Percentiles rank a stretch among this genome's conserved stretches.
These are phyloP conservation scores for Peniophora sp. DNA, from an alignment of 1,284 basidiomycete genomes.

Conservation along the genomic window DNA sequence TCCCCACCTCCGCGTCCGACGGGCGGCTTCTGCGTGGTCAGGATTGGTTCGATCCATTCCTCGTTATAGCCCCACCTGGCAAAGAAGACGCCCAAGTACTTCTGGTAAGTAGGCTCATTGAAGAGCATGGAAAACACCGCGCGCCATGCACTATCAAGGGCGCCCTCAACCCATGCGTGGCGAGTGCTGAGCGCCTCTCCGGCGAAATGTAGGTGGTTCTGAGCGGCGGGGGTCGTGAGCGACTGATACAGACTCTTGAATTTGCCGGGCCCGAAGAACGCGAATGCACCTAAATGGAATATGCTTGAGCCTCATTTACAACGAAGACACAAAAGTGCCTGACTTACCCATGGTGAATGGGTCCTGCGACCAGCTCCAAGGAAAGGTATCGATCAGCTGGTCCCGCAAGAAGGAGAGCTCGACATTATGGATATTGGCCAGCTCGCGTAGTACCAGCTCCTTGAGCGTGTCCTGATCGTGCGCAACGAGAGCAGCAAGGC, in stretches of 20 bases:
- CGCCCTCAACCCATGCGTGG: slow-evolving; percentile 19
- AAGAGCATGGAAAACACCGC: slow-evolving; percentile 4
- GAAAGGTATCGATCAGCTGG: slow-evolving; percentile 7
- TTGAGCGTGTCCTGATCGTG: slow-evolving; percentile 9
- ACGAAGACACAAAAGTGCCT: background rate
- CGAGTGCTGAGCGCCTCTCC: slow-evolving; percentile 17
- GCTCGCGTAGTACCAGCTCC: slow-evolving; percentile 11
- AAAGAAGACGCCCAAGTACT: background rate
- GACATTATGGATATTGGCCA: slow-evolving; percentile 14
- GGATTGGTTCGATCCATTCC: background rate
- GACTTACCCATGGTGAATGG: slow-evolving; percentile 3
- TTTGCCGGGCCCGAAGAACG: slow-evolving; percentile 15
- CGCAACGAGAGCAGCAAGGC: slow-evolving; percentile 11
- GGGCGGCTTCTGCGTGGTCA: no score
- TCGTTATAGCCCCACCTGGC: background rate
- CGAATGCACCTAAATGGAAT: slow-evolving; percentile 15
- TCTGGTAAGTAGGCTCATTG: background rate
- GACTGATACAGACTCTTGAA: slow-evolving; percentile 12
- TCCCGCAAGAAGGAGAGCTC: slow-evolving; percentile 1
- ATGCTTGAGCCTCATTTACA: no score
- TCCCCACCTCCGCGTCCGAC: no score
- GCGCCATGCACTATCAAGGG: slow-evolving; percentile 15
- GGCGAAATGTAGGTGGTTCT: slow-evolving; percentile 16
- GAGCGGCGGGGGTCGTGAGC: slow-evolving; percentile 9
- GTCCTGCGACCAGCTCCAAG: slow-evolving; percentile 13